These are phyloP conservation scores for Diplodia intermedia DNA, from an alignment of 2,329 filamentous ascomycete genomes.

Conservation along the genomic window DNA sequence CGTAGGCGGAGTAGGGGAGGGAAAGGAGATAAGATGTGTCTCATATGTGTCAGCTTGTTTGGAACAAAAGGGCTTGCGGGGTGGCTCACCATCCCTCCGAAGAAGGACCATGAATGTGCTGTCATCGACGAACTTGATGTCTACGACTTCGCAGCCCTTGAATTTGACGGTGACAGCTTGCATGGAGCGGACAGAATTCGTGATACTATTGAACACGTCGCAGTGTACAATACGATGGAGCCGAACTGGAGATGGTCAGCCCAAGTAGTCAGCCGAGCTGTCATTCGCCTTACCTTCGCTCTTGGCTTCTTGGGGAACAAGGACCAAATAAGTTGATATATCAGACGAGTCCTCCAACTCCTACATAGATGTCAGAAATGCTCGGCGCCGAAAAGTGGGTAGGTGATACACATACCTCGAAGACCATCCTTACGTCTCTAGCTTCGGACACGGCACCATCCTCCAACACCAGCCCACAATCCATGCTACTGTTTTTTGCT, in stretches of 20 bases:
- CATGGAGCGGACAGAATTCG: slow-evolving; percentile 40
- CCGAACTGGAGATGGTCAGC: slow-evolving; percentile 35
- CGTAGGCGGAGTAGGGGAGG: slow-evolving; percentile 37
- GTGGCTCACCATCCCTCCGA: slow-evolving; percentile 43
- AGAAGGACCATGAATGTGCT: slow-evolving; percentile 66
- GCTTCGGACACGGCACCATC: slow-evolving; percentile 43
- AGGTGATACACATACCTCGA: slow-evolving; percentile 49
- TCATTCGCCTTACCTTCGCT: slow-evolving; percentile 32
- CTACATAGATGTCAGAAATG: slow-evolving; percentile 19
- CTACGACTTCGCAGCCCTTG: slow-evolving; percentile 57
- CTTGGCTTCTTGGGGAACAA: slow-evolving; percentile 32
- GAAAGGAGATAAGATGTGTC: slow-evolving; percentile 37
- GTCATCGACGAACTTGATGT: slow-evolving; percentile 73
- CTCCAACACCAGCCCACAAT: slow-evolving; percentile 64
- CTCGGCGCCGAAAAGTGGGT: not conserved
- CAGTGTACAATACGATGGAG: slow-evolving; percentile 46
- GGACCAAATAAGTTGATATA: slow-evolving; percentile 38
- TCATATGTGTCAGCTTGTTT: slow-evolving; percentile 16
- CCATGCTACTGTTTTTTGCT: slow-evolving; percentile 67
- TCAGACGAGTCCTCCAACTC: slow-evolving; percentile 19
- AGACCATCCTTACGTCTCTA: slow-evolving; percentile 66
- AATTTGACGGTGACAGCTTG: slow-evolving; percentile 63
- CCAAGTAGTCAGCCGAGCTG: slow-evolving; percentile 1
- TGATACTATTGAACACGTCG: slow-evolving; percentile 51
- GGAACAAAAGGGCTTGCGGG: slow-evolving; percentile 41